Evolutionary conservation across 805 yeast genomes (phyloP).

Genomic region (Suhomyces faveliae): DNA sequence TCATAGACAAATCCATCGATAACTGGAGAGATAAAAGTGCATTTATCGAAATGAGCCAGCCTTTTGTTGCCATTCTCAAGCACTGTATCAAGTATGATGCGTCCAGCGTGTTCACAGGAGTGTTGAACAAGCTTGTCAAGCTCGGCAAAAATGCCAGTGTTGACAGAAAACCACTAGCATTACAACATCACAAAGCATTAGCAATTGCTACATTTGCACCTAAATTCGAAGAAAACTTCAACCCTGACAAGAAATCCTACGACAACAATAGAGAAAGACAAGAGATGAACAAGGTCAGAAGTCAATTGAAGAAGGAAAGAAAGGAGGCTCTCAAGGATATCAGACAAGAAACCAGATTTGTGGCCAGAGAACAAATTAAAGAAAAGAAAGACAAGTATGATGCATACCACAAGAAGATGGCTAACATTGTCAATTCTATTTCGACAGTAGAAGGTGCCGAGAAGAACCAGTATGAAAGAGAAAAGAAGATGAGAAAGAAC

Average conservation of each 20-base stretch:
- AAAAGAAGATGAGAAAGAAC: conserved; percentile 60
- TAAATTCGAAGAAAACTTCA: conserved; percentile 91
- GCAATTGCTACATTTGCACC: conserved; percentile 87
- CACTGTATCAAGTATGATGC: conserved; percentile 38
- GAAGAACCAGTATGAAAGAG: conserved; percentile 87
- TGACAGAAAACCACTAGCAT: conserved; percentile 57
- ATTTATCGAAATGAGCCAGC: conserved; percentile 54
- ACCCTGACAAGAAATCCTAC: conserved; percentile 90
- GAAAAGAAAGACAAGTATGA: conserved; percentile 73
- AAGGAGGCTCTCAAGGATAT: conserved; percentile 86
- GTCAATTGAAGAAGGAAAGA: conserved; percentile 86
- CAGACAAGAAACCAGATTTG: conserved; percentile 83
- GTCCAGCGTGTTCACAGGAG: conserved; percentile 22
- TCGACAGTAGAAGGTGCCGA: conserved; percentile 95
- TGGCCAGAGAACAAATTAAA: conserved; percentile 78
- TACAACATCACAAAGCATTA: conserved; percentile 82
- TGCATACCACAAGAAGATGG: conserved; percentile 88
- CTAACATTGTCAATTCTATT: conserved; percentile 78
- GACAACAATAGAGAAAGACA: conserved; percentile 79
- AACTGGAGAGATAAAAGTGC: conserved; percentile 66
- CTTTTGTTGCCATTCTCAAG: conserved; percentile 45
- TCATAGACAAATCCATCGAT: conserved; percentile 30
- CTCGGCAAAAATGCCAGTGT: conserved; percentile 36
- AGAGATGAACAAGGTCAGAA: conserved; percentile 78
- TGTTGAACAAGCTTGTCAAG: conserved; percentile 49